Evolutionary conservation across 2,329 filamentous ascomycete genomes (phyloP), one percentile per base, ranked within the genome.

Genomic region (Paecilomyces dactylethromorphus): DNA sequence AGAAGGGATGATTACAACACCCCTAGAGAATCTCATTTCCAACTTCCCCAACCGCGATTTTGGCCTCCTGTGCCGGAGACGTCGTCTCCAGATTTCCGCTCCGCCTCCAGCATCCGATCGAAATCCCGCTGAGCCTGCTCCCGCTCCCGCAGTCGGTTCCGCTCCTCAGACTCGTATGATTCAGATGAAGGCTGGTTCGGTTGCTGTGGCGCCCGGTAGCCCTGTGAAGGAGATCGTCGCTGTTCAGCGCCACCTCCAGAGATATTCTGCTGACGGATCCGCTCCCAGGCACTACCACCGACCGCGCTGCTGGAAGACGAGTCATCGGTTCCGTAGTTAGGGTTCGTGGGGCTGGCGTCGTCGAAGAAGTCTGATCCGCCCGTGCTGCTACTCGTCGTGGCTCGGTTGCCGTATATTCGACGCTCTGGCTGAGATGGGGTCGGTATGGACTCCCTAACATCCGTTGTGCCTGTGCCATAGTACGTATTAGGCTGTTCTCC

Each of bases 81-180:
- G 1, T 52, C 50, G 8, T 52, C 50, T 29, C 22, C 50, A 21
- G 50, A 18, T 24, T 24, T 52, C 10, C 61, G 56, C 64, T 79
- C 77, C 0, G 68, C 62, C 2, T 79, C 77, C 18, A 79, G 60
- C 68, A 79, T 67, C 11, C 66, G 66, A 59, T 79, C 74, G 56
- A 79, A 79, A 2, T 78, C 74, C 8, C 69, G 72, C 58, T 76
- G 76, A 2, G 76, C 75, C 56, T 73, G 68, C 49, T 77, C 71
- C 54, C 69, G 68, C 26, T 75, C 72, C 5, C 65, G 64, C 24
- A 64, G 64, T 18, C 62, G 60, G 3, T 66, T 67, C 6, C 59
- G 61, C 10, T 67, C 68, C 2, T 59, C 22, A 1, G 21, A 52
- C 11, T 55, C 54, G 52, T 55, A 60, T 12, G 54, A 31, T 7